These are phyloP conservation scores for Fusarium sp. DNA, from an alignment of 2,329 filamentous ascomycete species.

Conservation along the genomic window DNA sequence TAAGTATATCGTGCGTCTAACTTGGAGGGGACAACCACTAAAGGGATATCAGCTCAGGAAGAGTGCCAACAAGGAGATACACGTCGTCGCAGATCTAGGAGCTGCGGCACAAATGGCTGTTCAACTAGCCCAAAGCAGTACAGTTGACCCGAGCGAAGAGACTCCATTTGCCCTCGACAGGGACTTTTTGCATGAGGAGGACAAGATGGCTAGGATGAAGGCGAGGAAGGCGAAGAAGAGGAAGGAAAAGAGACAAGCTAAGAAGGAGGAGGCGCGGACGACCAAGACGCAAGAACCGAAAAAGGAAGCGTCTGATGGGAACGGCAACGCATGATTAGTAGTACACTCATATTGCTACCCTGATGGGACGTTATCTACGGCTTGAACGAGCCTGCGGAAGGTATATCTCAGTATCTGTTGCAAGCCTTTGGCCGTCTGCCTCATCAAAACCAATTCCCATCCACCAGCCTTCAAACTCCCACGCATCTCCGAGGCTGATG, in stretches of 20 bases:
- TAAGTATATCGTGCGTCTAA: constrained; percentile 37
- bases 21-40: background rate
- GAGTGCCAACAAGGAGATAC: constrained; percentile 26
- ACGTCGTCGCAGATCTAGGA: constrained; percentile 57
- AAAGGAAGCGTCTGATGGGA: background rate
- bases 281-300: background rate
- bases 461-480: too few species aligned
- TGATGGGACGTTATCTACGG: background rate
- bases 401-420: background rate
- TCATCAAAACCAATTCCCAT: too few species aligned
- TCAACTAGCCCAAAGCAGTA: constrained; percentile 42
- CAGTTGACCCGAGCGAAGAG: background rate
- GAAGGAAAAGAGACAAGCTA: background rate
- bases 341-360: background rate
- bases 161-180: background rate
- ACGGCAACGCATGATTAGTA: background rate
- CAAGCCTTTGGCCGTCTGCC: too few species aligned
- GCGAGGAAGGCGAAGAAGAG: background rate
- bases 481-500: too few species aligned
- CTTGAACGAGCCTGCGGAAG: background rate
- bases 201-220: background rate
- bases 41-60: constrained; percentile 51
- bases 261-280: too few species aligned
- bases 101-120: constrained; percentile 52
- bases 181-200: background rate